These are phyloP conservation scores for Aspergillus diversus DNA, from an alignment of 495 filamentous ascomycete species.

Conservation along the genomic window DNA sequence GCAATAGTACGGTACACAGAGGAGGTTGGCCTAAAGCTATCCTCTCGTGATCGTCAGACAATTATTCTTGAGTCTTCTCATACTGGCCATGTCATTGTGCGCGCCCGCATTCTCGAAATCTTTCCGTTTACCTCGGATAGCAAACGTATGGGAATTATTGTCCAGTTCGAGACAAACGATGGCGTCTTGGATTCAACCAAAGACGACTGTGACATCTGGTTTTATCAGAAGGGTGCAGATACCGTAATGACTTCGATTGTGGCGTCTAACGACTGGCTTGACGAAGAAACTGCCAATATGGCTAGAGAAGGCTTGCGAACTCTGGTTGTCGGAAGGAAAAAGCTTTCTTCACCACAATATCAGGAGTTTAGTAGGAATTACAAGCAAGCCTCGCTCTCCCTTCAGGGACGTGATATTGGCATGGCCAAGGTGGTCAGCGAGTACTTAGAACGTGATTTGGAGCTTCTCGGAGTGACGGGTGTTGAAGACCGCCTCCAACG, in stretches of 20 bases:
- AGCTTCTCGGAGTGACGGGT: conserved; percentile 93
- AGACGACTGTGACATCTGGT: conserved; percentile 81
- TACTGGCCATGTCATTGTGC: conserved; percentile 75
- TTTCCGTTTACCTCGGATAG: conserved; percentile 98
- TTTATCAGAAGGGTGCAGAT: conserved; percentile 98
- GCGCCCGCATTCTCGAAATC: conserved; percentile 87
- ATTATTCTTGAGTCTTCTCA: conserved; percentile 82
- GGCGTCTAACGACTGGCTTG: conserved; percentile 94
- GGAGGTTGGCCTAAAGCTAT: conserved; percentile 82
- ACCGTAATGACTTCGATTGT: conserved; percentile 97
- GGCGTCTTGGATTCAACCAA: conserved; percentile 37
- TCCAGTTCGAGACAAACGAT: conserved; percentile 70
- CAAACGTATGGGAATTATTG: conserved; percentile 98
- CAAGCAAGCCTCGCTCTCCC: conserved; percentile 75
- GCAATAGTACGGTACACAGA: conserved; percentile 97
- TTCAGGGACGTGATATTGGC: conserved; percentile 75
- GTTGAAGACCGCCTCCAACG: conserved; percentile 96
- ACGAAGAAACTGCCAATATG: conserved; percentile 99
- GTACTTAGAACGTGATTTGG: conserved; percentile 85
- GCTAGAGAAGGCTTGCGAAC: conserved; percentile 94
- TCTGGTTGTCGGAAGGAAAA: conserved; percentile 88
- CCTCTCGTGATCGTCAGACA: conserved; percentile 81
- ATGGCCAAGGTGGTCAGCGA: conserved; percentile 80
- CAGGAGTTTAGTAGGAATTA: conserved; percentile 75
- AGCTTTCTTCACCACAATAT: conserved; percentile 74